Percentiles rank a stretch among this genome's conserved stretches.
Evolutionary conservation across 2,329 filamentous ascomycete genomes (phyloP).

Genomic region (Hypoxylon rubiginosum): DNA sequence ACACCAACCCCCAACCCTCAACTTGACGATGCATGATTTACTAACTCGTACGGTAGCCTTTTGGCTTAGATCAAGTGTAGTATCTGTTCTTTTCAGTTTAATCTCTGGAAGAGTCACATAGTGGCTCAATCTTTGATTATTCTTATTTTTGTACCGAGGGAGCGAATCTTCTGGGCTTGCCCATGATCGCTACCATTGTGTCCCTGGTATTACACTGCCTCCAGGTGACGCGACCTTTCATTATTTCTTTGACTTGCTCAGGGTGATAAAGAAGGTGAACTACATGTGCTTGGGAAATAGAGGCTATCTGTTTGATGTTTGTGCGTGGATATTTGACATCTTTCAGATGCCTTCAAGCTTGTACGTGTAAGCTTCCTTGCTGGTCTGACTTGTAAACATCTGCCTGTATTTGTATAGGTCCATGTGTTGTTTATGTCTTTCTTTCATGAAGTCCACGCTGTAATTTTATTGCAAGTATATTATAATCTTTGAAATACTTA

Average conservation of each 20-base stretch:
- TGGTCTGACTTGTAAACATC: neutral
- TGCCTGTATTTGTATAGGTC: neutral
- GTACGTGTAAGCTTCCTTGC: neutral
- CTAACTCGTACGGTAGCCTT: conserved; percentile 33
- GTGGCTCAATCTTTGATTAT: conserved; percentile 79
- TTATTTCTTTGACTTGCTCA: conserved; percentile 66
- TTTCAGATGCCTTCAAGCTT: neutral
- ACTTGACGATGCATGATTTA: neutral
- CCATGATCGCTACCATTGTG: conserved; percentile 73
- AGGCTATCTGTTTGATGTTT: neutral
- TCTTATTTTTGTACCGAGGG: conserved; percentile 45
- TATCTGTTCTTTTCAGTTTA: conserved; percentile 98
- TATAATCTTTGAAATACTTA: neutral
- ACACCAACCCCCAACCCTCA: conserved; percentile 1
- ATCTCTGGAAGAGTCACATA: conserved; percentile 84
- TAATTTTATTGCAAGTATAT: neutral
- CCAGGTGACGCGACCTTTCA: conserved; percentile 75
- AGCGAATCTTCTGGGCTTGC: conserved; percentile 76
- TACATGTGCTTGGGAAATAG: neutral
- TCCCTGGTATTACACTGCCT: conserved; percentile 81
- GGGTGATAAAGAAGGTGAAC: conserved; percentile 66
- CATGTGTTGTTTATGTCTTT: neutral
- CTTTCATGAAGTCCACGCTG: neutral
- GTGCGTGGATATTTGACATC: neutral
- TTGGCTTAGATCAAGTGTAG: conserved; percentile 87